Evolutionary conservation across 2,329 filamentous ascomycete genomes (phyloP), one percentile per base, ranked within the genome.

Genomic region (Thelonectria blattea): DNA sequence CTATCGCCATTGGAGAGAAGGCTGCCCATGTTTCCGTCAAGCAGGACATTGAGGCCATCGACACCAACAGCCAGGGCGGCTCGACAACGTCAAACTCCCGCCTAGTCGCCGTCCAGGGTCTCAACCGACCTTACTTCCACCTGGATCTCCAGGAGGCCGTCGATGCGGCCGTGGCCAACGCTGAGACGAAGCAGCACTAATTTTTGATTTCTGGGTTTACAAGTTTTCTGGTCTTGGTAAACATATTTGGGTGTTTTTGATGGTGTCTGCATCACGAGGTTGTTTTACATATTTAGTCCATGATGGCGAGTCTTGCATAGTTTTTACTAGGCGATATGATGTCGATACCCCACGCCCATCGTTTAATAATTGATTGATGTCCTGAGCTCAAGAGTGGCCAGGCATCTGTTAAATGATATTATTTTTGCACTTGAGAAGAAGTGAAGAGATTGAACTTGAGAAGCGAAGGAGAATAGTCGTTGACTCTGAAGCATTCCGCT

Each of bases 1-100:
- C 72, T 24, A 88, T 89, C 1, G 85, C 85, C 0, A 80, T 81
- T 3, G 90, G 90, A 0, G 90, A 93, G 68, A 79, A 84, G 57
- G 77, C 61, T 41, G 64, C 63, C 32, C 62, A 58, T 12, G 20
- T 60, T 10, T 60, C 66, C 17, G 3, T 65, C 15, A 60, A 66
- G 15, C 61, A 71, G 37, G 74, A 76, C 12, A 66, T 72, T 14
- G 75, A 75, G 63, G 69, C 68, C 22, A 56, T 58, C 6, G 68
- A 69, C 12, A 67, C 65, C 11, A 68, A 67, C 34, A 72, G 61
- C 42, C 62, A 52, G 51, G 43, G 48, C 10, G 43, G 48, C 11
- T 72, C 68, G 20, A 68, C 75, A 12, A 68, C 69, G 20, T 65
- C 66, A 56, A 74, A 65, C 45, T 68, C 68, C 9, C 69, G 71